Base-by-base conservation (phyloP, 2,329 filamentous ascomycete species). In the Ascochyta lentis region DNA sequence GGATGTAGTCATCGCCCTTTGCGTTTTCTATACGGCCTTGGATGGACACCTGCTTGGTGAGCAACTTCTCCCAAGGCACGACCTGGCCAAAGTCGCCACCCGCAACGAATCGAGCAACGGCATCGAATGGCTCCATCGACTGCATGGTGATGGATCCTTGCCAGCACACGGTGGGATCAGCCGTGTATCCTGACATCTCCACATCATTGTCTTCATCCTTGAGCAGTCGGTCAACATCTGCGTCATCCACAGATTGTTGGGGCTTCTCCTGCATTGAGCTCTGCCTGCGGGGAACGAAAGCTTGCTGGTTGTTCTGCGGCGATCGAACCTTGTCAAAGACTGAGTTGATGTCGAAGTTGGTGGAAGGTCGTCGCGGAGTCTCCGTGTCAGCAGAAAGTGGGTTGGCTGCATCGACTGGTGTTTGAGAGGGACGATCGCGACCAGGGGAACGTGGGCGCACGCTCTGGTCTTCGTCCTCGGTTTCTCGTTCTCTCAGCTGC, bases 1-100 rank as follows among this genome's bases (percentile, higher is more conserved):
- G 95, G 0, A 99, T 86, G 68, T 99, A 99, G 58, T 96, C 91
- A 53, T 92, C 92, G 10, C 94, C 95, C 61, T 89, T 89, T 56
- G 89, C 84, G 64, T 91, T 87, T 47, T 90, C 86, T 56, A 99
- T 95, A 16, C 95, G 86, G 1, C 91, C 91, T 43, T 88, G 88
- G 22, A 95, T 88, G 6, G 84, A 86, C 27, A 95, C 80, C 7
- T 81, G 83, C 27, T 84, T 80, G 0, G 92, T 90, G 7, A 96
- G 85, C 9, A 98, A 79, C 54, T 89, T 85, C 16, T 83, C 83
- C 92, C 93, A 98, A 0, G 88, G 84, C 24, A 86, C 80, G 4
- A 80, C 85, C 41, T 81, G 75, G 43, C 83, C 84, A 49, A 96
- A 84, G 70, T 96, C 89, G 42, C 90, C 91, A 37, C 95, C 95